A percentile compares a stretch with the other conserved stretches of the same genome.
These are phyloP conservation scores for Pestalotiopsis fici DNA, from an alignment of 2,329 filamentous ascomycete genomes.

Conservation along the genomic window DNA sequence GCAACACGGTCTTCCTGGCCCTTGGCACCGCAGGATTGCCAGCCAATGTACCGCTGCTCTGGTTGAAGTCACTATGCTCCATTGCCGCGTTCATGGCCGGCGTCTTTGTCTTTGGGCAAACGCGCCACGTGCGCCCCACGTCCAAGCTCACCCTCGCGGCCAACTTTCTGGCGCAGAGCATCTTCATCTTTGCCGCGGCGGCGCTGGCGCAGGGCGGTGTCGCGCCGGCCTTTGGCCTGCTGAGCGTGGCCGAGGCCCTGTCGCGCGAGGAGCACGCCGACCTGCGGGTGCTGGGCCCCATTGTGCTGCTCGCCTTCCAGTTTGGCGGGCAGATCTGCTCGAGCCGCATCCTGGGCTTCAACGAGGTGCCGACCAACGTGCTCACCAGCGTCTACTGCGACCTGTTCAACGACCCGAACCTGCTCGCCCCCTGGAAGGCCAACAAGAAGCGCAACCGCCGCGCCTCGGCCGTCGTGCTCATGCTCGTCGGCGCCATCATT, in stretches of 20 bases:
- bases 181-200: conserved; percentile 53
- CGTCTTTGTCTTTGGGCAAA: conserved; percentile 46
- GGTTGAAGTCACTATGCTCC: conserved; percentile 54
- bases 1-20: conserved; percentile 65
- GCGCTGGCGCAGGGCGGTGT: conserved; percentile 48
- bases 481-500: conserved; percentile 47
- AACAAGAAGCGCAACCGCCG: conserved; percentile 54
- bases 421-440: conserved; percentile 38
- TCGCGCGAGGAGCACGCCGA: conserved; percentile 21
- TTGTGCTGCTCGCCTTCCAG: conserved; percentile 54
- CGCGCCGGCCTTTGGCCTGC: conserved; percentile 42
- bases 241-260: conserved; percentile 15
- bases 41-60: conserved; percentile 48
- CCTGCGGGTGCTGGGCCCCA: conserved; percentile 43
- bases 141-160: conserved; percentile 42
- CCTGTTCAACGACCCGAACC: conserved; percentile 48
- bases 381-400: conserved; percentile 57
- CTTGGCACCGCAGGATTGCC: conserved; percentile 58
- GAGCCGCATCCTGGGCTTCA: conserved; percentile 49
- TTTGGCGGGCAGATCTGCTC: conserved; percentile 54
- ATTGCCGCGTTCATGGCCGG: conserved; percentile 55
- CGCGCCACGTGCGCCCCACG: conserved; percentile 33
- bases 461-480: conserved; percentile 41
- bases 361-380: conserved; percentile 56
- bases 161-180: conserved; percentile 53